Base-by-base conservation (phyloP, 1,284 basidiomycete genomes). In the Pascua sp. region DNA sequence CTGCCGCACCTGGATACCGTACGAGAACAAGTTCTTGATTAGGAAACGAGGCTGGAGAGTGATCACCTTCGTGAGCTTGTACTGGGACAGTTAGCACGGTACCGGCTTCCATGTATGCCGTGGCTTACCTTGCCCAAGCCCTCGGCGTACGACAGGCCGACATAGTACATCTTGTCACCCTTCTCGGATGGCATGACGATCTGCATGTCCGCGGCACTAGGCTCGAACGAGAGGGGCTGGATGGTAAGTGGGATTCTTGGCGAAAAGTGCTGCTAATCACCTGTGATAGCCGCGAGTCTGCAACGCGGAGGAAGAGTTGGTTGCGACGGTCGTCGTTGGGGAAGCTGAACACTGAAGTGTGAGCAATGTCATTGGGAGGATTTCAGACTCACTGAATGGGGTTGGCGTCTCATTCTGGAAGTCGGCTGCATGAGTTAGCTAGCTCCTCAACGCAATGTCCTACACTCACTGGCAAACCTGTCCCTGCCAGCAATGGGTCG, bases 61-160 rank as follows among this genome's bases (percentile, higher is more conserved):
- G 68, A 98, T 87, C 62, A 98, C 89, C 78, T 98, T 98, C 36
- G 88, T 89, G 48, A 98, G 80, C 75, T 98, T 97, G 78, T 98
- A 98, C 81, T 82, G 72, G 4, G 42, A 36, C 54, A 42, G 38
- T 17, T 9, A 48, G 24, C 24, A 32, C 12, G 17, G 10, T 38
- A 8, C 18, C 24, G 24, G 7, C 24, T 32, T 32, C 24, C 24
- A 32, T 32, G 7, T 32, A 32, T 32, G 10, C n/a, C 2, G 37
- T 1, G 0, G 60, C 77, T 51, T 45, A 78, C 78, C 58, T 94
- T 96, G 48, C 96, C 96, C 32, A 89, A 79, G 5, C 95, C 95
- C 73, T 97, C 94, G 17, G 85, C 83, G 83, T 96, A 97, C 5
- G 92, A 95, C 51, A 99, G 71, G 8, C 96, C 96, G 41, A 92